A percentile compares a stretch with the other conserved stretches of the same genome.
phyloP scores from a whole-genome alignment of 208 protist genomes.

The Sergeia podlipaevii region DNA sequence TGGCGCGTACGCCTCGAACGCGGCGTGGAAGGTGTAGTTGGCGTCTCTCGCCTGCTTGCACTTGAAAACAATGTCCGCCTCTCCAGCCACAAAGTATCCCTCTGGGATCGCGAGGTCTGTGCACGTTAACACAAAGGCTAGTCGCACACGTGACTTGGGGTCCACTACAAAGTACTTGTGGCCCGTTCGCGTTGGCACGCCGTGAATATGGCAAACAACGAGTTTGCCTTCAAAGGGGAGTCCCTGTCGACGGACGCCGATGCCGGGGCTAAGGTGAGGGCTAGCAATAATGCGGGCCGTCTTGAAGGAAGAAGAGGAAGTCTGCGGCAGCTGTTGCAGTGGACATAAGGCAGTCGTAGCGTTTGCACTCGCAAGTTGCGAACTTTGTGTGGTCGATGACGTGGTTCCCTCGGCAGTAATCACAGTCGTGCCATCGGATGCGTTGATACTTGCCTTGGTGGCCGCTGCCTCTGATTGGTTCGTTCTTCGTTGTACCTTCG shows the following conservation, averaged over 20 bases:
- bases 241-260: background rate
- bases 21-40: conserved; percentile 55
- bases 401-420: too few species aligned
- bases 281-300: background rate
- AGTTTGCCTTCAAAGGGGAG: conserved; percentile 56
- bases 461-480: too few species aligned
- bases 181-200: conserved; percentile 36
- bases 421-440: too few species aligned
- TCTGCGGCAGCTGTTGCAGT: conserved; percentile 2
- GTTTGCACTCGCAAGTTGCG: background rate
- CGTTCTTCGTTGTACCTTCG: too few species aligned
- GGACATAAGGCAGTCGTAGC: background rate
- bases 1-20: conserved; percentile 57
- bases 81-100: conserved; percentile 37
- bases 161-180: conserved; percentile 81
- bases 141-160: conserved; percentile 63
- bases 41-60: conserved; percentile 85
- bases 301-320: conserved; percentile 2
- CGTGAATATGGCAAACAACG: conserved; percentile 70
- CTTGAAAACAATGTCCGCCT: conserved; percentile 77
- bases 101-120: conserved; percentile 27
- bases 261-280: background rate
- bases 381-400: too few species aligned
- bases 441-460: too few species aligned
- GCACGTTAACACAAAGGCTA: conserved; percentile 71